Evolutionary conservation across 83 land plant genomes (phyloP).

Genomic region (Isoetes engelmannii): DNA sequence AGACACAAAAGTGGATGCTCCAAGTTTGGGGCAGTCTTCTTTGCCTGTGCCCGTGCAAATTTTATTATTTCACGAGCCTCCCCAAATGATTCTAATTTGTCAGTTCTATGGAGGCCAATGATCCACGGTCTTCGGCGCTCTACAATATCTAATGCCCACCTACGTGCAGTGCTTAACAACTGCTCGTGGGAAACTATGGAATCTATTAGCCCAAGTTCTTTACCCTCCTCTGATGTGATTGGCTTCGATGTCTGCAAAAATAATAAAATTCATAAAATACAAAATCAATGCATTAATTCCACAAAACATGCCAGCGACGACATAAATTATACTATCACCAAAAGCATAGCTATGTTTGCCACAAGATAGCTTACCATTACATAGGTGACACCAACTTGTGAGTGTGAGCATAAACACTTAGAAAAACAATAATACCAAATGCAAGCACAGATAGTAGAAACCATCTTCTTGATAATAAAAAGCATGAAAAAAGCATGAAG

Average conservation of each 20-base stretch:
- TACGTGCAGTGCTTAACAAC: conserved; percentile 55
- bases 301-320: too few relatives aligned
- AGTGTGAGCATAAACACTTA: not conserved
- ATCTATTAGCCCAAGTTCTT: conserved; percentile 75
- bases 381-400: too few relatives aligned
- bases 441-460: not conserved
- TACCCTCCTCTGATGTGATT: conserved; percentile 75
- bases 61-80: conserved; percentile 85
- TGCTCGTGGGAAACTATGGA: conserved; percentile 54
- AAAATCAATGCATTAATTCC: too few relatives aligned
- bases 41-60: conserved; percentile 72
- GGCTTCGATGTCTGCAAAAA: conserved; percentile 58
- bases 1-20: conserved; percentile 75
- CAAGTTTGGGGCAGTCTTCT: conserved; percentile 68
- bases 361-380: too few relatives aligned
- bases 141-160: conserved; percentile 76
- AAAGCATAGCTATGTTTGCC: too few relatives aligned
- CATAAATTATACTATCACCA: too few relatives aligned
- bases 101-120: conserved; percentile 56
- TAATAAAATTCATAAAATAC: too few relatives aligned
- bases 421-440: not conserved
- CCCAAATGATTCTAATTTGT: conserved; percentile 72
- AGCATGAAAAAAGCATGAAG: too few relatives aligned
- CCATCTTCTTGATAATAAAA: too few relatives aligned
- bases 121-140: conserved; percentile 63